A percentile compares a stretch with the other conserved stretches of the same genome.
Evolutionary conservation across 140 eudicot genomes (phyloP).

Genomic region (Stevia rebaudiana): DNA sequence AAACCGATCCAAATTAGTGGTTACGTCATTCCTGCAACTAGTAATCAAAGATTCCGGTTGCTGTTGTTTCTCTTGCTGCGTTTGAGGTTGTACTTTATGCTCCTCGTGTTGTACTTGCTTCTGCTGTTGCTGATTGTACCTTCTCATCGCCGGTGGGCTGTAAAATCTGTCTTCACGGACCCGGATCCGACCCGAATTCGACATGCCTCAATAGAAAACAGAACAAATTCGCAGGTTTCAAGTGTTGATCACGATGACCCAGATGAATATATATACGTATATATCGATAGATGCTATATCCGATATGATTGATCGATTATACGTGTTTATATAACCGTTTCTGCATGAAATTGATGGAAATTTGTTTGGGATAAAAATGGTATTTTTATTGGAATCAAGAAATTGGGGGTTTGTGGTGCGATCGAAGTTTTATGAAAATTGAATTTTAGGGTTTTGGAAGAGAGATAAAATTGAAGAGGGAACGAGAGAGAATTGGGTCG

Average conservation of each 20-base stretch:
- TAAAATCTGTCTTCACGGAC: slow-evolving; percentile 70
- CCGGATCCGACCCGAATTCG: slow-evolving; percentile 53
- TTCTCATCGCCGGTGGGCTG: slow-evolving; percentile 87
- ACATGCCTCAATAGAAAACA: slow-evolving; percentile 24
- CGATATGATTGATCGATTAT: not conserved
- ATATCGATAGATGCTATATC: not conserved
- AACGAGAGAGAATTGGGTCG: slow-evolving; percentile 20
- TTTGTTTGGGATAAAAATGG: slow-evolving; percentile 8
- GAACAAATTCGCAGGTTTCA: slow-evolving; percentile 9
- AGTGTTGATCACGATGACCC: slow-evolving; percentile 22
- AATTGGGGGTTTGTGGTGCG: slow-evolving; percentile 21
- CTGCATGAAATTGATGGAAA: slow-evolving; percentile 14
- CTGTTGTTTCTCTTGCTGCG: slow-evolving; percentile 27
- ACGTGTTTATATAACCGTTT: not conserved
- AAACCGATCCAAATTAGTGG: slow-evolving; percentile 80
- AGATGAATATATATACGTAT: slow-evolving; percentile 3
- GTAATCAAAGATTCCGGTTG: slow-evolving; percentile 26
- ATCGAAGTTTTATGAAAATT: slow-evolving; percentile 15
- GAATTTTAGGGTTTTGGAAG: slow-evolving; percentile 30
- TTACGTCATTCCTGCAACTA: slow-evolving; percentile 2
- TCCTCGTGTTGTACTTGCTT: slow-evolving; percentile 30
- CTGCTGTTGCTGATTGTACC: slow-evolving; percentile 42
- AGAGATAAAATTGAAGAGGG: not conserved
- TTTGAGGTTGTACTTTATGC: slow-evolving; percentile 23
- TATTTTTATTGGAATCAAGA: not conserved